Evolutionary conservation across 1,139 yeast genomes (phyloP).

Genomic region (Nematodospora anomalae): DNA sequence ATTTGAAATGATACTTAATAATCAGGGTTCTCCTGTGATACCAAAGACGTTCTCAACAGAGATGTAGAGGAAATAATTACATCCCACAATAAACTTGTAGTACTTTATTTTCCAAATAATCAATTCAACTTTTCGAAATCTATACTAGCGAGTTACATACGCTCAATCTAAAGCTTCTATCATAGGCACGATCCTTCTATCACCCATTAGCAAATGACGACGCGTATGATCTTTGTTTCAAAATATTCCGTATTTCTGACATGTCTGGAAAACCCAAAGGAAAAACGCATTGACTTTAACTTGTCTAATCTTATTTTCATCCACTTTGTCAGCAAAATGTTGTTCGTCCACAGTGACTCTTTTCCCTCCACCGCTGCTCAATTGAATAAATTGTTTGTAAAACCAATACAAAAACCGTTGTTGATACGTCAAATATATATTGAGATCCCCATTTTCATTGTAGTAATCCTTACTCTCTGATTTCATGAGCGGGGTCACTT

Average conservation of each 20-base stretch:
- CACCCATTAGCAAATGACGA: too few species aligned
- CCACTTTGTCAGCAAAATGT: slow-evolving; percentile 26
- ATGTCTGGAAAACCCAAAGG: slow-evolving; percentile 27
- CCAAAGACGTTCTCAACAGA: too few species aligned
- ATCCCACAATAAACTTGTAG: too few species aligned
- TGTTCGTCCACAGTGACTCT: slow-evolving; percentile 23
- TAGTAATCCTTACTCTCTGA: slow-evolving; percentile 10
- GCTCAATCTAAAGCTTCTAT: too few species aligned
- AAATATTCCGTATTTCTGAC: slow-evolving; percentile 36
- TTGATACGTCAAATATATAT: slow-evolving; percentile 20
- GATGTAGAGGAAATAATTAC: too few species aligned
- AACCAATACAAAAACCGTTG: slow-evolving; percentile 23
- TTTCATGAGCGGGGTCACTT: slow-evolving; percentile 3
- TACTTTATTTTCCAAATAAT: too few species aligned
- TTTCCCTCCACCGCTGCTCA: slow-evolving; percentile 18
- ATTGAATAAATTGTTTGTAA: slow-evolving; percentile 18
- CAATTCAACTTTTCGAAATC: too few species aligned
- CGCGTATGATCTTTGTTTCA: too few species aligned
- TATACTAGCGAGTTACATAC: too few species aligned
- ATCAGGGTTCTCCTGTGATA: too few species aligned
- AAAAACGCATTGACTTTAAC: slow-evolving; percentile 19
- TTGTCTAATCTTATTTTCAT: slow-evolving; percentile 22
- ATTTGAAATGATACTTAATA: too few species aligned
- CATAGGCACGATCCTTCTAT: too few species aligned
- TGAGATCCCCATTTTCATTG: slow-evolving; percentile 18